Percentiles rank a stretch among this genome's conserved stretches.
phyloP scores from a whole-genome alignment of 345 rosid genomes.

The Orychophragmus violaceus region DNA sequence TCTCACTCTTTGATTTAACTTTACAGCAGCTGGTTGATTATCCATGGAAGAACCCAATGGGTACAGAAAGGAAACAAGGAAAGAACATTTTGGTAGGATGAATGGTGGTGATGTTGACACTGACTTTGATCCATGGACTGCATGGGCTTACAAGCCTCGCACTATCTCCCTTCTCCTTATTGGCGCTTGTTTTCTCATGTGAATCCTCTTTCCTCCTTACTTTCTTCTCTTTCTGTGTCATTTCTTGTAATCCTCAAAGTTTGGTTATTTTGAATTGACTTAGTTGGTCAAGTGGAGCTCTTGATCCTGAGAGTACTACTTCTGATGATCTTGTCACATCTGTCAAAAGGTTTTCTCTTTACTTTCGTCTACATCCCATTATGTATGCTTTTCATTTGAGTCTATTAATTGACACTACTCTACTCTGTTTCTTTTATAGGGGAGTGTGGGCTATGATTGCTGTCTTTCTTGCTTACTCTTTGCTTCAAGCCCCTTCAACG shows the following conservation, averaged over 20 bases:
- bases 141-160: conserved; percentile 98
- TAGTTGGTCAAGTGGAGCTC: conserved; percentile 98
- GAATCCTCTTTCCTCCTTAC: conserved; percentile 26
- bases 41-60: conserved; percentile 68
- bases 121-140: conserved; percentile 98
- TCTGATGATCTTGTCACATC: conserved; percentile 78
- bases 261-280: neutral
- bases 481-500: conserved; percentile 99
- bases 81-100: conserved; percentile 41
- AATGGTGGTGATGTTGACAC: conserved; percentile 48
- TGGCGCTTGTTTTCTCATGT: conserved; percentile 96
- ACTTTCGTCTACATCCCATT: too few relatives aligned
- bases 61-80: conserved; percentile 45
- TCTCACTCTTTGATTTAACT: neutral
- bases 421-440: conserved; percentile 38
- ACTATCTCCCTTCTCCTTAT: conserved; percentile 79
- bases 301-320: conserved; percentile 60
- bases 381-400: neutral
- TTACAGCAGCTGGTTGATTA: conserved; percentile 8
- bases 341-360: conserved; percentile 68
- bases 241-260: neutral
- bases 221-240: neutral
- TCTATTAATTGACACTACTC: conserved; percentile 10
- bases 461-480: conserved; percentile 92
- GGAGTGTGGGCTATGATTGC: conserved; percentile 99